Base-by-base conservation (phyloP, 108 stramenopile species). In the Nannochloropsis gaditana region DNA sequence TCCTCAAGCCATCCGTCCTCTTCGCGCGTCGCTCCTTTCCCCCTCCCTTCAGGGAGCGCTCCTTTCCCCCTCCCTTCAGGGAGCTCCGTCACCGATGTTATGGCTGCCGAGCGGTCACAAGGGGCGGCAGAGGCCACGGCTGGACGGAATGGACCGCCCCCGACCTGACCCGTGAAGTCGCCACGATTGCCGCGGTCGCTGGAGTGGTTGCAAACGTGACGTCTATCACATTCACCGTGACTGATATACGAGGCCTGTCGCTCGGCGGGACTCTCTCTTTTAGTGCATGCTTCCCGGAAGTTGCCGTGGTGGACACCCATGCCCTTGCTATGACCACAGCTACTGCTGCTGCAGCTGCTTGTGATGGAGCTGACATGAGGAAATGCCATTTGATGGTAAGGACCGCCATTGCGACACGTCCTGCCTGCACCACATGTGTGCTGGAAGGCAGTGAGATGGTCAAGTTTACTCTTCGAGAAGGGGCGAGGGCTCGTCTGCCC, bases 11-110 rank as follows among this genome's bases (percentile, higher is more conserved):
- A 73, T 73, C 59, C 59, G 19, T 73, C 59, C 59, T 73, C 59
- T 73, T 73, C 59, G 19, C 59, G 19, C n/a, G 3, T n/a, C 59
- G 15, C 59, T 73, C 59, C 59, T 73, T n/a, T n/a, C 2, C 2
- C 59, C 59, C 59, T 73, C 59, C 59, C 59, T 73, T n/a, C 59
- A n/a, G 59, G 19, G 19, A 73, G 15, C 19, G 59, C 19, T n/a
- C n/a, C 59, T 73, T 73, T n/a, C 59, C 15, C 59, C 59, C 59
- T 73, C 59, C 59, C 59, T 73, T n/a, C 59, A n/a, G 59, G 19
- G n/a, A 15, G 3, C 59, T 31, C 59, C 1, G n/a, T n/a, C 59
- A 15, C 8, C 59, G 6, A 73, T 73, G 19, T 4, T 2, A 15
- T 73, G 15, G 59, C 59, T 73, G 59, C 59, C n/a, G 31, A 31